Percentiles rank a stretch among this genome's conserved stretches.
Conservation (phyloP, 495 filamentous ascomycete species). For the Neurospora discreta region DNA sequence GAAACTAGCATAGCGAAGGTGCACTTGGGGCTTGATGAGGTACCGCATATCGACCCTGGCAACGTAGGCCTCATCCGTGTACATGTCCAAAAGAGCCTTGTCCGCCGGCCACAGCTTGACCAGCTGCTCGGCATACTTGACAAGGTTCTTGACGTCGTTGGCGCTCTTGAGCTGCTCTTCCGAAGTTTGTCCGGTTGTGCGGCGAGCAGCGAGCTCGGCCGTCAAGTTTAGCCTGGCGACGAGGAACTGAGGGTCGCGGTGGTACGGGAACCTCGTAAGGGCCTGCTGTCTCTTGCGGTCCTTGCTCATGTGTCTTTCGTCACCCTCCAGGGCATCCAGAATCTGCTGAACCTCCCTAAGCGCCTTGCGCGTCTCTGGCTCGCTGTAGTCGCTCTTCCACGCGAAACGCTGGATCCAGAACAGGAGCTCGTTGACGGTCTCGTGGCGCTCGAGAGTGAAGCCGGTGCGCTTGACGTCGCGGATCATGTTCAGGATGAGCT, state of each 20-base stretch:
- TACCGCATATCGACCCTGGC: constrained; percentile 13
- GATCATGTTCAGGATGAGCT: constrained; percentile 43
- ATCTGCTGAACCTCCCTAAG: constrained; percentile 38
- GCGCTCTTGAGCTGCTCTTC: background rate
- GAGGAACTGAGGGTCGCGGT: constrained; percentile 29
- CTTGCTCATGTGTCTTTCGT: constrained; percentile 25
- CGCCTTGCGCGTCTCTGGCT: constrained; percentile 22
- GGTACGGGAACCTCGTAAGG: constrained; percentile 9
- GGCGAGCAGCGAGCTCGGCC: constrained; percentile 20
- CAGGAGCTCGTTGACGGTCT: constrained; percentile 37
- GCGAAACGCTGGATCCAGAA: constrained; percentile 39
- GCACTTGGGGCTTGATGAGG: constrained; percentile 14
- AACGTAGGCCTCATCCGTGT: constrained; percentile 17
- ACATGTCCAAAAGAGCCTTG: constrained; percentile 19
- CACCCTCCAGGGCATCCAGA: constrained; percentile 39
- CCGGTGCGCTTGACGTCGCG: constrained; percentile 36
- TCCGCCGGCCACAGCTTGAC: constrained; percentile 25
- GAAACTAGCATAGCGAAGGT: constrained; percentile 17
- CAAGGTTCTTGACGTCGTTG: constrained; percentile 13
- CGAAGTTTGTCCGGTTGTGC: constrained; percentile 6
- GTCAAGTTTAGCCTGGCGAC: constrained; percentile 28
- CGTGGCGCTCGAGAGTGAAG: constrained; percentile 33
- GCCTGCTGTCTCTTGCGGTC: background rate
- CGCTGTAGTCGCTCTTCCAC: constrained; percentile 29
- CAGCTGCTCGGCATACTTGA: constrained; percentile 26